A percentile compares a stretch with the other conserved stretches of the same genome.
Evolutionary conservation across 176 grass and related monocot species (phyloP).

Genomic region (Triticum aestivum): IWGSC_CS_RefSeq_v2.1 NC_057797.1:565121550-565122049

Average conservation of each 20-base stretch:
- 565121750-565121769: constrained; percentile 24
- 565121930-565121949: background rate
- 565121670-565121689: constrained; percentile 12
- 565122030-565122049: background rate
- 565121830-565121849: background rate
- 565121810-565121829: constrained; percentile 4
- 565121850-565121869: background rate
- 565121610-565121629: constrained; percentile 1
- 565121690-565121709: constrained; percentile 33
- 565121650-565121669: background rate
- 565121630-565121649: background rate
- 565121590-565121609: constrained; percentile 1
- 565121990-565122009: background rate
- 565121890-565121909: background rate
- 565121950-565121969: background rate
- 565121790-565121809: background rate
- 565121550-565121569: background rate
- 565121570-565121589: constrained; percentile 16
- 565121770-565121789: background rate
- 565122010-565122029: background rate
- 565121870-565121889: background rate
- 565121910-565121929: background rate
- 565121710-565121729: background rate
- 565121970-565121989: background rate
- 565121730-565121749: background rate